Percentiles rank a stretch among this genome's conserved stretches.
These are phyloP conservation scores for Trichoderma lentiforme DNA, from an alignment of 2,329 filamentous ascomycete species.

Conservation along the genomic window DNA sequence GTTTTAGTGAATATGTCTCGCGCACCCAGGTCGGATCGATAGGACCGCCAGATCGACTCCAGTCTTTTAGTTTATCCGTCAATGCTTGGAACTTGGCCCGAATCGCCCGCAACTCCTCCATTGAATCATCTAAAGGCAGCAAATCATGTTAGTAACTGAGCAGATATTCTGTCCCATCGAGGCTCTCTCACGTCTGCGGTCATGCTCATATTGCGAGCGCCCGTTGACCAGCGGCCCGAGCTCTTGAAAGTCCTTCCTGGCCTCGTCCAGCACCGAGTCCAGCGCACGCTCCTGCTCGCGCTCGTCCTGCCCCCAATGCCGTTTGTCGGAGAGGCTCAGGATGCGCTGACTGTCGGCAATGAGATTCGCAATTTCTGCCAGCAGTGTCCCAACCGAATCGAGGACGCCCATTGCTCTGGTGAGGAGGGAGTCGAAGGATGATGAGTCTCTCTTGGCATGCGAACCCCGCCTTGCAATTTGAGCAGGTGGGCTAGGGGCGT, in stretches of 20 bases:
- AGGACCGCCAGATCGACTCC: constrained; percentile 52
- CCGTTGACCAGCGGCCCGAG: constrained; percentile 54
- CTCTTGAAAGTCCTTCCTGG: constrained; percentile 59
- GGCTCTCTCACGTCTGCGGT: constrained; percentile 46
- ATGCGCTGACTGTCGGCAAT: constrained; percentile 52
- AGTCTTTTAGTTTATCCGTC: constrained; percentile 50
- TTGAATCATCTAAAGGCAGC: constrained; percentile 44
- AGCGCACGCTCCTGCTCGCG: constrained; percentile 56
- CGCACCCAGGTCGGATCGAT: constrained; percentile 55
- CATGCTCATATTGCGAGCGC: constrained; percentile 56
- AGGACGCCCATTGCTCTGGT: constrained; percentile 35
- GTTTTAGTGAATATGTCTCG: constrained; percentile 48
- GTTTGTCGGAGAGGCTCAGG: constrained; percentile 55
- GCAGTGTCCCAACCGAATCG: constrained; percentile 56
- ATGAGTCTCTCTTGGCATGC: background rate
- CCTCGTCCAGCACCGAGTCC: constrained; percentile 55
- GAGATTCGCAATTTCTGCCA: constrained; percentile 55
- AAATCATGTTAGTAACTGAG: constrained; percentile 4
- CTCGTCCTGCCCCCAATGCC: constrained; percentile 57
- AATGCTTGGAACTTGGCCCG: constrained; percentile 46
- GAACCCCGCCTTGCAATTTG: constrained; percentile 14
- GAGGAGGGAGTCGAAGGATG: background rate
- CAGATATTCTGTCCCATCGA: background rate
- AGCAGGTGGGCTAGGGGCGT: background rate
- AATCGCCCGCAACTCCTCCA: constrained; percentile 48